Conservation (phyloP, 306 rosid genomes). For the Glycine soja region DNA sequence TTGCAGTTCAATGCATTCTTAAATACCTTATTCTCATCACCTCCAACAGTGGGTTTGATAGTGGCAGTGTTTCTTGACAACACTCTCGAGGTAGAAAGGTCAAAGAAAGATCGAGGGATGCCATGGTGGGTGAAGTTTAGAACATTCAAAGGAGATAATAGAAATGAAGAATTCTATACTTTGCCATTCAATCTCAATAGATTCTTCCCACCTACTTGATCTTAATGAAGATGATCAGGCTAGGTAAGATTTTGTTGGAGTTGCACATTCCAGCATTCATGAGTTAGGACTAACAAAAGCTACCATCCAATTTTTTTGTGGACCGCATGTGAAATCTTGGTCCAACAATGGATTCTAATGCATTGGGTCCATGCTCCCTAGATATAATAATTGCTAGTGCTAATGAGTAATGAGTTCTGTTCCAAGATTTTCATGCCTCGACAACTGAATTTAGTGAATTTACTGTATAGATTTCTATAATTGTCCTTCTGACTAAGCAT, state of each 20-base stretch:
- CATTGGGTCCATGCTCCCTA: conserved; percentile 21
- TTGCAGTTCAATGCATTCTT: conserved; percentile 94
- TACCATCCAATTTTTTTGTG: conserved; percentile 46
- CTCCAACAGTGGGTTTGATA: conserved; percentile 79
- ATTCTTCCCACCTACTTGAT: conserved; percentile 88
- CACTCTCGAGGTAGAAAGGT: conserved; percentile 83
- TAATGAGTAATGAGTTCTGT: conserved; percentile 23
- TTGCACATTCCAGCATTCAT: conserved; percentile 18
- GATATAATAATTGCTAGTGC: conserved; percentile 42
- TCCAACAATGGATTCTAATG: conserved; percentile 42
- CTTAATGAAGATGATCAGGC: conserved; percentile 13
- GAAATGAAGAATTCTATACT: conserved; percentile 95
- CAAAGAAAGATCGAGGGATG: conserved; percentile 96
- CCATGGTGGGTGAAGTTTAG: conserved; percentile 99
- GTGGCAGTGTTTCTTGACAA: conserved; percentile 94
- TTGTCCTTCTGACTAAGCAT: neutral
- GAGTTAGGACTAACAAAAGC: conserved; percentile 38
- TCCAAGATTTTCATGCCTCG: conserved; percentile 9
- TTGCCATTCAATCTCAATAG: conserved; percentile 94
- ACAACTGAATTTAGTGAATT: conserved; percentile 15
- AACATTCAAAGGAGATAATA: conserved; percentile 88
- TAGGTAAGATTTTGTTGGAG: conserved; percentile 33
- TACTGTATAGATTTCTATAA: conserved; percentile 12
- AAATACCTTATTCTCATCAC: conserved; percentile 87
- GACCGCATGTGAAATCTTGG: conserved; percentile 44